Base-by-base conservation (phyloP, 2,329 filamentous ascomycete species). In the Blastomyces parvus region DNA sequence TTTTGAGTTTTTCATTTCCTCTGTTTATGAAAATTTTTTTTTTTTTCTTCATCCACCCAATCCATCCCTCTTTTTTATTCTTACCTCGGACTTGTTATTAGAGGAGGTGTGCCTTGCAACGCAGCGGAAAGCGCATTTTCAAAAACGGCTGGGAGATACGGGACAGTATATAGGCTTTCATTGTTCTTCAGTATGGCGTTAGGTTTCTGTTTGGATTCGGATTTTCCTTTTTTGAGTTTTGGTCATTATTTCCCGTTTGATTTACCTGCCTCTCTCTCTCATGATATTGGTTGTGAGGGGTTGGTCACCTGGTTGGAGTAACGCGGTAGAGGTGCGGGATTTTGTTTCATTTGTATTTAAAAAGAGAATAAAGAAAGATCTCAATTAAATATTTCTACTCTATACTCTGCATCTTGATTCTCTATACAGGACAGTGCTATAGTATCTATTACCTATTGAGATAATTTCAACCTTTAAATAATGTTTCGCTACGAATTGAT, bases 81-180 rank as follows among this genome's bases (percentile, higher is more conserved):
- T 52, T 27, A 55, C 52, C 52, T 36, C 36, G 52, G 27, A 55
- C 52, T 55, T 9, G 22, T 55, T 55, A 55, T 36, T 55, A 55
- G 52, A 55, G 17, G 52, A 19, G 2, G 22, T 50, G 48, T 55
- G 7, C 52, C 19, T 36, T 33, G 27, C 19, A 55, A 22, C 2
- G 27, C 19, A 55, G 13, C 2, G 30, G 33, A 55, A 36, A 36
- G 30, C 30, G 52, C 52, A 55, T 55, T 36, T 55, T 30, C 14
- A 42, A 36, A 36, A 53, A 55, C 11, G 52, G 27, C 22, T 11
- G 25, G 46, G 11, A 27, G 27, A 55, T 17, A 55, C 36, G 30
- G 52, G 9, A 33, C 52, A 50, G 3, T 50, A 33, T 30, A 55
- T 55, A 36, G 30, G 27, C 11, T n/a, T 55, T 55, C 30, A 4